Evolutionary conservation across 2,329 filamentous ascomycete species (phyloP).

Genomic region (Clonostachys rhizophaga): DNA sequence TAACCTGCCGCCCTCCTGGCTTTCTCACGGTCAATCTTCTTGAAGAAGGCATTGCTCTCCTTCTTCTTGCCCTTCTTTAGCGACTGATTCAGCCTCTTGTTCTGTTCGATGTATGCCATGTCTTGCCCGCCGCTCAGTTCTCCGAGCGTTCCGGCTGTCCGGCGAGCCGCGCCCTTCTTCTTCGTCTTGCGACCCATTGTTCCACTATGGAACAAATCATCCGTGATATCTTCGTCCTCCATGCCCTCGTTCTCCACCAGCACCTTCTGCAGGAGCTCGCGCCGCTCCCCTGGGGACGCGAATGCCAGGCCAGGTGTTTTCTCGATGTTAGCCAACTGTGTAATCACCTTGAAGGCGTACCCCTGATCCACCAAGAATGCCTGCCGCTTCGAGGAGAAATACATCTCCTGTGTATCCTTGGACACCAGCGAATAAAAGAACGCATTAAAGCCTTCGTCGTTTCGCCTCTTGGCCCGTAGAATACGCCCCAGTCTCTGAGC

Average conservation of each 20-base stretch:
- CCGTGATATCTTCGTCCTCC: constrained; percentile 62
- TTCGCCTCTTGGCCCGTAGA: constrained; percentile 87
- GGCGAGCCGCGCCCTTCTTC: constrained; percentile 58
- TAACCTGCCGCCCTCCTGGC: constrained; percentile 24
- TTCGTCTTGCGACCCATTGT: constrained; percentile 37
- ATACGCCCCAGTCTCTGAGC: constrained; percentile 89
- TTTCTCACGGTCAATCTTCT: constrained; percentile 35
- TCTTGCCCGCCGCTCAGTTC: constrained; percentile 89
- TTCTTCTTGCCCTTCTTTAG: constrained; percentile 31
- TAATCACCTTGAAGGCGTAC: constrained; percentile 99
- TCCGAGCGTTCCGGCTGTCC: constrained; percentile 80
- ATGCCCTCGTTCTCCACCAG: constrained; percentile 80
- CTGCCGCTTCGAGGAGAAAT: constrained; percentile 92
- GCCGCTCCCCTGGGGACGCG: constrained; percentile 70
- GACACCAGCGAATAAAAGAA: constrained; percentile 98
- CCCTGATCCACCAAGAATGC: constrained; percentile 97
- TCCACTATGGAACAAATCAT: constrained; percentile 33
- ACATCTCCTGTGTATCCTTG: constrained; percentile 98
- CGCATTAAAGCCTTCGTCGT: constrained; percentile 97
- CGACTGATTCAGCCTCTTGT: constrained; percentile 59
- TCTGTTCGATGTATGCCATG: constrained; percentile 93
- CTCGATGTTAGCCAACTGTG: constrained; percentile 87
- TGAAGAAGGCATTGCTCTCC: constrained; percentile 33
- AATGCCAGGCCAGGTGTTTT: constrained; percentile 78
- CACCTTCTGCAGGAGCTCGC: constrained; percentile 84